Conservation (phyloP, 1,139 yeast species). For the Kodamaea sp. region DNA sequence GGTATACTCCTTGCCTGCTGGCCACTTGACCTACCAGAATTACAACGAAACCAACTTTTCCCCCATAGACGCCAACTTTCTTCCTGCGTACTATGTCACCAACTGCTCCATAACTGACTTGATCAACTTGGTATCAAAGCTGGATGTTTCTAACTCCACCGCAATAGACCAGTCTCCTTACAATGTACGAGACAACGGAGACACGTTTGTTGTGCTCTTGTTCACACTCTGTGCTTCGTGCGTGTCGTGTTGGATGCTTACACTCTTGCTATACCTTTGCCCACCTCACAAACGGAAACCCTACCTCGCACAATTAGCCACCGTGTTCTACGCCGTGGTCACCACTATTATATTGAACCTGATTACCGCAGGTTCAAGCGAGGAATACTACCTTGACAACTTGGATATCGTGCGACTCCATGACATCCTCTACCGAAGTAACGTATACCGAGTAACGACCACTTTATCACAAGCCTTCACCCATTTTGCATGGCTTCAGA, state of each 20-base stretch:
- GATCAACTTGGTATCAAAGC: constrained; percentile 13
- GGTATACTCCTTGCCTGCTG: constrained; percentile 39
- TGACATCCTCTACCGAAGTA: constrained; percentile 27
- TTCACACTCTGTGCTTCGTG: constrained; percentile 45
- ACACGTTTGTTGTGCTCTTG: constrained; percentile 45
- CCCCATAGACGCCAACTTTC: constrained; percentile 16
- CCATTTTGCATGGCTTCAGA: constrained; percentile 43
- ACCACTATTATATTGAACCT: constrained; percentile 42
- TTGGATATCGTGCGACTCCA: constrained; percentile 40
- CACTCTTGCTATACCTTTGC: constrained; percentile 46
- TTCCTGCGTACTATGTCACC: constrained; percentile 46
- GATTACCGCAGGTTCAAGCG: constrained; percentile 34
- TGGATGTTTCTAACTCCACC: constrained; percentile 3
- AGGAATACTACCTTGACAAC: constrained; percentile 39
- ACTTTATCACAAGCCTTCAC: constrained; percentile 36
- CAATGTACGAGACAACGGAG: constrained; percentile 38
- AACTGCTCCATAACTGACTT: constrained; percentile 36
- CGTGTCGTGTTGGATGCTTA: constrained; percentile 55
- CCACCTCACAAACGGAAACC: constrained; percentile 50
- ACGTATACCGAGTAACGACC: constrained; percentile 30
- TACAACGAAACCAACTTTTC: constrained; percentile 19
- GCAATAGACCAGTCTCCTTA: constrained; percentile 19
- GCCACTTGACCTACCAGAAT: constrained; percentile 24
- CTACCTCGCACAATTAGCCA: constrained; percentile 44
- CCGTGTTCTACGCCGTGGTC: constrained; percentile 45